Evolutionary conservation across 2,329 filamentous ascomycete species (phyloP), one percentile per base, ranked within the genome.

Genomic region (Aspergillus udagawae): DNA sequence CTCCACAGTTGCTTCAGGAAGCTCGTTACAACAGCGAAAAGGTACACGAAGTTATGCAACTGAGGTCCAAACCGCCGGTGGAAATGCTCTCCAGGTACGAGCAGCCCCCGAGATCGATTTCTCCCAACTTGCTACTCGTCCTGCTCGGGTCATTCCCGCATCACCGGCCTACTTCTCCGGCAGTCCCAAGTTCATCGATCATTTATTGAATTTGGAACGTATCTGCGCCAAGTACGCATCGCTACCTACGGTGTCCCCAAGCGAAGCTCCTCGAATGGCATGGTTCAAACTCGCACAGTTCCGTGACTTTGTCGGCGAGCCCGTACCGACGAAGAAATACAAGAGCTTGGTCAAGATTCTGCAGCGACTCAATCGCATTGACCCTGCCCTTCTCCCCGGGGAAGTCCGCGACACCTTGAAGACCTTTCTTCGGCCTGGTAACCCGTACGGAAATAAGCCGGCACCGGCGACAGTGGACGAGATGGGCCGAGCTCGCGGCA

Each of bases 91-190:
- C 10, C 20, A 23, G 44, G 14, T 47, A 14, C 44, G 21, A 23
- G 44, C 44, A 32, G 70, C 72, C 28, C 67, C 71, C 17, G 65
- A 72, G 54, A 71, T 75, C 54, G 62, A 78, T 58, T 70, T 73
- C 56, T 52, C 56, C 20, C 55, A 63, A 35, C 66, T 67, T 59
- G 58, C 23, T 47, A 62, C 75, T 28, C 63, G 67, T 27, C 82
- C 85, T 63, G 86, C 90, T 53, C 90, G 94, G 63, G 80, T 95
- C 23, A 79, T 97, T 38, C 94, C 94, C 21, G 82, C 83, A 27
- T 96, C 92, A 38, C 87, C 91, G 2, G 94, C 93, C n/a, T 99
- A 99, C 78, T 99, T 97, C 79, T 92, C 91, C 53, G 88, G 88
- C 53, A 88, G 88, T 60, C 89, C 92, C 1, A 81, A 83, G 54